Base-by-base conservation (phyloP, 2,329 filamentous ascomycete species). In the Talaromyces sp. region DNA sequence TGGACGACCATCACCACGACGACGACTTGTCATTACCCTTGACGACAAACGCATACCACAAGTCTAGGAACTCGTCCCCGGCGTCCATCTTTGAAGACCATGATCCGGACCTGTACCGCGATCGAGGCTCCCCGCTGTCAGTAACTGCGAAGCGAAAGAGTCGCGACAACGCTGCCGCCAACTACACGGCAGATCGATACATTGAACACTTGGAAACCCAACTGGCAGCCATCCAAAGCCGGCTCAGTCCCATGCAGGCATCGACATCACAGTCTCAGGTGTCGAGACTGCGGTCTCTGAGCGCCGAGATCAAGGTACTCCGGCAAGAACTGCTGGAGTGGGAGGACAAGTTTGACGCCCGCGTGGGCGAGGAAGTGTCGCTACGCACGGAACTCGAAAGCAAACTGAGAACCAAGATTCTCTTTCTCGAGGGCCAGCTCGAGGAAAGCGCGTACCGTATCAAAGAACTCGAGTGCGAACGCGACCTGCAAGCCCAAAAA, bases 201-300 rank as follows among this genome's bases (percentile, higher is more conserved):
- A 79, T 81, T 61, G 78, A 81, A 55, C 78, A 80, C 65, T 74
- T 82, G 12, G 80, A 82, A 60, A 69, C 72, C 21, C 76, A 81
- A 63, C 67, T 82, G 26, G 73, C 74, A 19, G 69, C 75, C 17
- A 70, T 74, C 11, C 74, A 80, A 50, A 68, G 69, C 8, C 74
- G 74, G 58, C 64, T 76, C 38, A 72, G 75, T 24, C 69, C 74
- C 17, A 67, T 74, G 54, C 74, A 71, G 35, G 78, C 77, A n/a
- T 75, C 79, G 2, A 68, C 68, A 7, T 31, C 21, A n/a, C 71
- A 75, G 55, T 67, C 70, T 51, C 72, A 75, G 51, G 70, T 67
- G 24, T 66, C 72, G 21, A 75, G 71, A 63, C 65, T 79, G 59
- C 71, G 75, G 52, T 54, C 64, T 7, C 61, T 68, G 21, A 71